Base-by-base conservation (phyloP, 345 rosid genomes). In the Populus deltoides region DNA sequence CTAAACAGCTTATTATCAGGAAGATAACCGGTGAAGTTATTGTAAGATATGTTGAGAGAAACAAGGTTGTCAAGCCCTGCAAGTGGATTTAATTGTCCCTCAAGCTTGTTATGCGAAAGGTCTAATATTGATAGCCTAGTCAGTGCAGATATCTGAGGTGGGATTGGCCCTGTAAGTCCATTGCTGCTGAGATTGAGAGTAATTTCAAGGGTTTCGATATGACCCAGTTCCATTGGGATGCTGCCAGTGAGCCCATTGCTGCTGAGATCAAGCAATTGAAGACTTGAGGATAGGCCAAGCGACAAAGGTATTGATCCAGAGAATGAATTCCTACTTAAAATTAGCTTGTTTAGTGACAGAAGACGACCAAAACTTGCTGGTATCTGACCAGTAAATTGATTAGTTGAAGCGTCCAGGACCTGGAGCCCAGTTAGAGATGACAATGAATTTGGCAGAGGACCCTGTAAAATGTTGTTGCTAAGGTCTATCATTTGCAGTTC, bases 181-280 rank as follows among this genome's bases (percentile, higher is more conserved):
- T 96, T 96, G 83, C 90, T 85, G 66, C 99, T 96, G 85, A 96
- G 80, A 86, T 96, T 96, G 65, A 96, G 87, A 41, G 98, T 93
- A 27, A 96, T 96, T 73, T 91, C 98, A 78, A 96, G 98, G 22
- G 94, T 84, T 88, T 88, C 89, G 1, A 93, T 85, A 74, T 74
- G 88, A 76, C 90, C 93, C 25, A 96, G 84, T 78, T 91, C 94
- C 51, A 83, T 51, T 29, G 99, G 99, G 35, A 96, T 89, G 73
- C 78, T 85, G 65, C 94, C 94, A 4, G 80, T 80, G 77, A 96
- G 93, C 84, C 83, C 86, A 73, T 96, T 96, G 90, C 87, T 86
- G 80, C 97, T 83, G 1, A 96, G 97, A 82, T 93, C 99, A 69
- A 96, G 98, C 83, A 96, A 81, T 70, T 96, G 97, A 43, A 93